These are phyloP conservation scores for Gamsiella multidivaricata DNA, from an alignment of 192 early-diverging fungal genomes.

Conservation along the genomic window DNA sequence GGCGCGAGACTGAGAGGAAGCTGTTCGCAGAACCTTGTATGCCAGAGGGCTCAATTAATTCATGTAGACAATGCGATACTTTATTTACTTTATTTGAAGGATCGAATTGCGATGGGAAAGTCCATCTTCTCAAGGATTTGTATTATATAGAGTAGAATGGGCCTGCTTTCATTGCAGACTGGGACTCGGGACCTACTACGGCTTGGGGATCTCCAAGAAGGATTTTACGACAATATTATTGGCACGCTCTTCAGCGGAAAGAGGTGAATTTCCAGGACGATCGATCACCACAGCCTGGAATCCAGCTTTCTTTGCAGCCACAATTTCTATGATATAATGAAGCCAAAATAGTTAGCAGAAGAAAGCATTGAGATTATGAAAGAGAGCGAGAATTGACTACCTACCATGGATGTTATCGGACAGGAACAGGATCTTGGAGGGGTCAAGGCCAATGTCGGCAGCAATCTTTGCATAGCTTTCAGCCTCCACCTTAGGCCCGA, in stretches of 20 bases:
- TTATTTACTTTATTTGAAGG: too few relatives aligned
- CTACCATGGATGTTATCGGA: conserved; percentile 88
- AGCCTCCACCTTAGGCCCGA: conserved; percentile 81
- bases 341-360: conserved; percentile 9
- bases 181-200: too few relatives aligned
- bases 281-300: conserved; percentile 75
- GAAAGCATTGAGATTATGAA: background rate
- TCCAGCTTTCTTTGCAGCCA: conserved; percentile 78
- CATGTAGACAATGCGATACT: too few relatives aligned
- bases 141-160: too few relatives aligned
- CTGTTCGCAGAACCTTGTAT: too few relatives aligned
- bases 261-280: conserved; percentile 80
- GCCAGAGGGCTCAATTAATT: too few relatives aligned
- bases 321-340: conserved; percentile 67
- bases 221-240: conserved; percentile 41
- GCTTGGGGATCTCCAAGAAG: conserved; percentile 47
- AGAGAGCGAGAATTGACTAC: too few relatives aligned
- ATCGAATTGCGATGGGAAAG: too few relatives aligned
- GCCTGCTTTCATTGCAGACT: too few relatives aligned
- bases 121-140: too few relatives aligned
- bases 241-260: conserved; percentile 36
- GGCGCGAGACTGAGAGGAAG: too few relatives aligned
- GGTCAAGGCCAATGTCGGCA: conserved; percentile 66
- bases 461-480: conserved; percentile 84
- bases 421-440: conserved; percentile 80